phyloP scores from a whole-genome alignment of 75 land plant genomes.

The Picea glauca region DNA sequence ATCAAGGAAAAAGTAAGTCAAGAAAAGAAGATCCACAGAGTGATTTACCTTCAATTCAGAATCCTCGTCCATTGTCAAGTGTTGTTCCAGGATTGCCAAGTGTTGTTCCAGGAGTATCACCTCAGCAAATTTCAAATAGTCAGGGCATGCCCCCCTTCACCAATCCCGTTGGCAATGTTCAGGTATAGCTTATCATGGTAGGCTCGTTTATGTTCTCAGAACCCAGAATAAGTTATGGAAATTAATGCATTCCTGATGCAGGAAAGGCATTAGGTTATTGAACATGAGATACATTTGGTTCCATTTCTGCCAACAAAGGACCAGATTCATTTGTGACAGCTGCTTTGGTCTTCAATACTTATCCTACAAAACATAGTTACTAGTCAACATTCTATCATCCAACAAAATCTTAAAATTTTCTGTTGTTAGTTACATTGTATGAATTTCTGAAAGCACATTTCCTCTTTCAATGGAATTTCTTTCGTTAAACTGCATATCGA shows the following conservation, averaged over 20 bases:
- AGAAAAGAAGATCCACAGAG: neutral
- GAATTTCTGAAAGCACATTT: neutral
- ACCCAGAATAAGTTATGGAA: neutral
- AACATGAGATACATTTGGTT: neutral
- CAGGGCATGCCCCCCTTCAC: neutral
- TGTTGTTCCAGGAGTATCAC: neutral
- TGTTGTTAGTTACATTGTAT: neutral
- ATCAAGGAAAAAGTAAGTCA: neutral
- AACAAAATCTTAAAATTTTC: neutral
- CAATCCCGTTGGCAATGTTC: neutral
- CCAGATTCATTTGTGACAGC: neutral
- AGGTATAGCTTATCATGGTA: neutral
- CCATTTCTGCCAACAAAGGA: neutral
- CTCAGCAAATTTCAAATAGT: neutral
- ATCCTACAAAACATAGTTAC: neutral
- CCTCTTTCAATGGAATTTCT: neutral
- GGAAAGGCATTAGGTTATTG: neutral
- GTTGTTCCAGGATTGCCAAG: neutral
- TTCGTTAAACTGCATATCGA: no score
- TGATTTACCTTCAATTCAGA: constrained; percentile 4
- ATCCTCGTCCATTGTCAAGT: constrained; percentile 4
- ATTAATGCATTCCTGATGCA: neutral
- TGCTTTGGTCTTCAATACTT: neutral
- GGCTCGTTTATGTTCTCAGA: neutral
- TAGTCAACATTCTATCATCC: neutral